Evolutionary conservation across 805 yeast genomes (phyloP), one percentile per base, ranked within the genome.

Genomic region (Lipomyces kockii): DNA sequence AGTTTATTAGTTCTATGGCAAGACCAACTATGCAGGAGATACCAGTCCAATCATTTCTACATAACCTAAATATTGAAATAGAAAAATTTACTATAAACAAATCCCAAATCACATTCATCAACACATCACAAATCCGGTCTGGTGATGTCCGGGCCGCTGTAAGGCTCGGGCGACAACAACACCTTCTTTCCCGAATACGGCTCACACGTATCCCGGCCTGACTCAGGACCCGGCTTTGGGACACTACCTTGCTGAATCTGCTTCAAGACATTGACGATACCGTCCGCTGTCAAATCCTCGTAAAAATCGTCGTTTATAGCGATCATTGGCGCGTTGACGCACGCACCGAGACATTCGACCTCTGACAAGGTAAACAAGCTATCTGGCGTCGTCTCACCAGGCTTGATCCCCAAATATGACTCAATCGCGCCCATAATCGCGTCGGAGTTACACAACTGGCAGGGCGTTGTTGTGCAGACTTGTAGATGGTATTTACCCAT

Each of bases 281-380:
- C 83, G 71, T 88, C 89, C 29, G 87, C 83, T 46, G 93, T 89
- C 79, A 91, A 83, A 78, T 91, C 97, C 80, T 91, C 97, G 76
- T 83, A 88, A 80, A 82, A 91, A 77, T 89, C 92, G 79, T 91
- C 97, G 78, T 90, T 90, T 62, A 91, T 81, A 69, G 91, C 96
- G 64, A 91, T 82, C 91, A 91, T 91, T 63, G 97, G 97, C 7
- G 90, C 97, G 78, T 91, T 91, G 61, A 91, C 92, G 83, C 97
- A 91, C 2, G 97, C 97, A 66, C 97, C 97, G 61, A 90, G 85
- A 80, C 97, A 91, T 80, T 91, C 97, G 70, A 91, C 97, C 79
- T 91, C 97, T 75, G 90, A 91, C 70, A 91, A 80, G 20, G 96
- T 89, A 83, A 91, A 91, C 72, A 88, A 79, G 49, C 87, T 87